Percentiles rank a stretch among this genome's conserved stretches.
Conservation (phyloP, 2,329 filamentous ascomycete genomes). For the Davidsoniella neocaledoniae region DNA sequence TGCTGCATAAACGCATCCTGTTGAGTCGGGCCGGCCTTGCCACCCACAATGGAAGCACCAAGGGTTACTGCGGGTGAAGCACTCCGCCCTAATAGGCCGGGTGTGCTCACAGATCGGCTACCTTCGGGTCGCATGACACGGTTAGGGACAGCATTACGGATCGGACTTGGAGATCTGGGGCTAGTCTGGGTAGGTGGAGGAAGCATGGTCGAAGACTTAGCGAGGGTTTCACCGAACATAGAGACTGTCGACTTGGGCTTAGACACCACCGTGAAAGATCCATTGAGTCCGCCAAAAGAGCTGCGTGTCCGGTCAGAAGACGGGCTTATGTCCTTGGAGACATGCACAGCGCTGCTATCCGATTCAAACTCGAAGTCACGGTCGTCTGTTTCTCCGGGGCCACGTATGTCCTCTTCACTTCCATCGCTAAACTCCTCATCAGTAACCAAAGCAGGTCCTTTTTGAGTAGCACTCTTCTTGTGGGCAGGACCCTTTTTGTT, state of each 20-base stretch:
- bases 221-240: slow-evolving; percentile 5
- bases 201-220: slow-evolving; percentile 16
- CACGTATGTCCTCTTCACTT: slow-evolving; percentile 23
- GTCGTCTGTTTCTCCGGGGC: slow-evolving; percentile 28
- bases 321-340: slow-evolving; percentile 34
- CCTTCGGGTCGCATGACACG: slow-evolving; percentile 30
- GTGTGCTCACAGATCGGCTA: slow-evolving; percentile 42
- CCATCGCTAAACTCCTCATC: slow-evolving; percentile 25
- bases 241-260: slow-evolving; percentile 3
- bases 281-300: slow-evolving; percentile 36
- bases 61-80: slow-evolving; percentile 35
- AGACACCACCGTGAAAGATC: slow-evolving; percentile 29
- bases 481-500: slow-evolving; percentile 4
- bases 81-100: slow-evolving; percentile 25
- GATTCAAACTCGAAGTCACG: slow-evolving; percentile 31
- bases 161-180: slow-evolving; percentile 56
- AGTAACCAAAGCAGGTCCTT: background rate
- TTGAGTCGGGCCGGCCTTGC: slow-evolving; percentile 19
- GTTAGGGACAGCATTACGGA: slow-evolving; percentile 40
- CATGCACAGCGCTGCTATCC: slow-evolving; percentile 44
- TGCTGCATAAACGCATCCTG: slow-evolving; percentile 33
- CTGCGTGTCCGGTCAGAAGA: slow-evolving; percentile 35
- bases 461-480: slow-evolving; percentile 7
- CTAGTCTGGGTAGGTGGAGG: slow-evolving; percentile 35
- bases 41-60: slow-evolving; percentile 12